Base-by-base conservation (phyloP, 2,329 filamentous ascomycete genomes). In the Colletotrichum destructivum region DNA sequence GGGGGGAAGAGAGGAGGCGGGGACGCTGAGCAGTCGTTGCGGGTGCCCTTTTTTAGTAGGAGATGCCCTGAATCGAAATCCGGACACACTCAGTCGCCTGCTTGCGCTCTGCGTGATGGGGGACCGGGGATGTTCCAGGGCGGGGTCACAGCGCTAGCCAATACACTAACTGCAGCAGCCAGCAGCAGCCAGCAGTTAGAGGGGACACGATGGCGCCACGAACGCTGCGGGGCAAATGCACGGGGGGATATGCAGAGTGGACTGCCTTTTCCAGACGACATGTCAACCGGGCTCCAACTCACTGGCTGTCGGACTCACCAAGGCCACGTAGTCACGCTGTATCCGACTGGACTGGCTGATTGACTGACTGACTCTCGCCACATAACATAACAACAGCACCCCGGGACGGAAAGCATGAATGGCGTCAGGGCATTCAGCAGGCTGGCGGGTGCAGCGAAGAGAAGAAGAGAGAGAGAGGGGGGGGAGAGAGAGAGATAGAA, bases 101-200 rank as follows among this genome's bases (percentile, higher is more conserved):
- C 35, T 7, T 61, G 59, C 59, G 31, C 26, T 31, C 31, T n/a
- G 59, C 46, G 59, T n/a, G 18, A 38, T 31, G 26, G 44, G 44
- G 26, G 44, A 31, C 31, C 26, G 26, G 26, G 11, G n/a, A 35
- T 54, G 11, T n/a, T 16, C 31, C 18, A 40, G 11, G 21, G 54
- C 51, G 59, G 59, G 59, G 59, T 51, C 59, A 40, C 59, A 40
- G 46, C 59, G 46, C 59, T 40, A 62, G 38, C 31, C 18, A n/a
- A 42, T 38, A 49, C 59, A 49, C n/a, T 61, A 16, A 26, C 23
- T 26, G 18, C 54, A 23, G 26, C 26, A 38, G 16, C 9, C n/a
- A 9, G 15, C 6, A 18, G 11, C 23, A 23, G 23, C 23, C 23
- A 23, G 23, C 23, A 23, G 23, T 23, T 26, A 26, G 4, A 6